Evolutionary conservation across 257 asterid species (phyloP), one percentile per base, ranked within the genome.

Genomic region (Nicotiana undulata): DNA sequence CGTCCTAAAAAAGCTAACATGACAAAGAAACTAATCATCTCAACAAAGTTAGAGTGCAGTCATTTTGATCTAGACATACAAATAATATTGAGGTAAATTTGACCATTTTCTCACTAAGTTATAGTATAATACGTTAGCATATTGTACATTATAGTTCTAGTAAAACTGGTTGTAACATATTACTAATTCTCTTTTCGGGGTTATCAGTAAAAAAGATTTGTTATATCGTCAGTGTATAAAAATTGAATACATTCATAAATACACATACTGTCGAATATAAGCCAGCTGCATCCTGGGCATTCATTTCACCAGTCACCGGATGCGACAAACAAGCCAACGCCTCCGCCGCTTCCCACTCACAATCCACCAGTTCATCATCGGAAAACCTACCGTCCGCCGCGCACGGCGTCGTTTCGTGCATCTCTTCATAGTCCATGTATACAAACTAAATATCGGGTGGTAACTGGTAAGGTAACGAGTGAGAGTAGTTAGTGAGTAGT

Each of bases 301-400:
- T 1, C 0, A 17, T 3, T 46, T 70, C 59, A n/a, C 40, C 32
- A 22, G 31, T 46, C 12, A 2, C 17, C 0, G 82, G 34, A 70
- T 61, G 76, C 2, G 88, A 90, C 82, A 92, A 74, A 9, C 77
- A 86, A 1, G 91, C 87, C 28, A 92, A 87, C 40, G 90, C 89
- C 55, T 87, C 90, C 77, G 92, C 94, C 4, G 94, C 92, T 77
- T 86, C 92, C 9, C 85, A 12, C 88, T 90, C 95, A 26, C n/a
- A 81, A 32, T 75, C 46, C 81, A 84, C 82, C 82, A 61, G 68
- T 60, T 28, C 46, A 77, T 81, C 86, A 6, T 53, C 77, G 58
- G 37, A 6, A 22, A 70, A 18, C 3, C 66, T 24, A 5, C 55
- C 55, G 16, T 70, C 80, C 67, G 81, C 61, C 40, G 84, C 37